Evolutionary conservation across 2,329 filamentous ascomycete species (phyloP).

Genomic region (Neofusicoccum ribis): DNA sequence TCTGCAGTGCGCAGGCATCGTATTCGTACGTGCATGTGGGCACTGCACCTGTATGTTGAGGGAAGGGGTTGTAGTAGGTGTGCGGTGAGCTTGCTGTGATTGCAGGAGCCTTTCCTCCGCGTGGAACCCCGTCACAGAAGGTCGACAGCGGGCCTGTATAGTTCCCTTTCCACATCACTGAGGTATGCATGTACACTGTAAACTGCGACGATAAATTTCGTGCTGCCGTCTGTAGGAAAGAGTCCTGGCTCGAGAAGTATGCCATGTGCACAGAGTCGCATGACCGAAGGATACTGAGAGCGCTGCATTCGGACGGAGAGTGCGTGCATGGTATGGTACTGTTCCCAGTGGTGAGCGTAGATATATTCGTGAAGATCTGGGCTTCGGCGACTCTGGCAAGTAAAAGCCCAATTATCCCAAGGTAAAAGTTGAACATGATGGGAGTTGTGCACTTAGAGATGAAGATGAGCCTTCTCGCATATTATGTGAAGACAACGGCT

Average conservation of each 20-base stretch:
- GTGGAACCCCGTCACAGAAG: not conserved
- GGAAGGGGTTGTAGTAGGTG: not conserved
- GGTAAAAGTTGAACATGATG: not conserved
- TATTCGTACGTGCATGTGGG: constrained; percentile 13
- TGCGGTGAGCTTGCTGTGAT: not conserved
- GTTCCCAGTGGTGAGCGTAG: not conserved
- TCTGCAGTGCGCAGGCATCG: not conserved
- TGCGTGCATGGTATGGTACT: not conserved
- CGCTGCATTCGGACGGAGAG: not conserved
- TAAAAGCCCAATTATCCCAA: not conserved
- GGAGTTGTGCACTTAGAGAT: not conserved
- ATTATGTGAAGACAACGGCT: no score
- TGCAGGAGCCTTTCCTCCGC: not conserved
- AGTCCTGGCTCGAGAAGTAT: not conserved
- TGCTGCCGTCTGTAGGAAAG: not conserved
- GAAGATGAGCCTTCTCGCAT: no score
- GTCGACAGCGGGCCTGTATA: not conserved
- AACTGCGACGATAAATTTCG: not conserved
- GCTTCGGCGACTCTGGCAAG: not conserved
- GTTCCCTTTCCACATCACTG: not conserved
- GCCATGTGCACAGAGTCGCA: not conserved
- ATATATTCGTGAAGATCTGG: not conserved
- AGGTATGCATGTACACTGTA: not conserved
- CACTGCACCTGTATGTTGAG: not conserved
- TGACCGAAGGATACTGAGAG: not conserved